Base-by-base conservation (phyloP, 441 rosid genomes). In the Hypseocharis bilobata region DNA sequence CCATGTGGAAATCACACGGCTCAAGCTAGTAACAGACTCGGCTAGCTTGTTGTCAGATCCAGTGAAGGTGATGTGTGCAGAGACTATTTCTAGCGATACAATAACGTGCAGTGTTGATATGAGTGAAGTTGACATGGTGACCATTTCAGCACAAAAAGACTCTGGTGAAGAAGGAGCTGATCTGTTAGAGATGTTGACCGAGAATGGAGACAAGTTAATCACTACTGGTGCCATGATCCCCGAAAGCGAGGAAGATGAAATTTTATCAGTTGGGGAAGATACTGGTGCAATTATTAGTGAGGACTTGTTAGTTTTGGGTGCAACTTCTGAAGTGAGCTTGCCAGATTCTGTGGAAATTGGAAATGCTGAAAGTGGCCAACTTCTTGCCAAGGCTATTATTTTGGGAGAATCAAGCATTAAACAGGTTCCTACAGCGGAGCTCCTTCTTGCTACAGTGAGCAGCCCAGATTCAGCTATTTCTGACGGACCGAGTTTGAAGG, bases 221-320 rank as follows among this genome's bases (percentile, higher is more conserved):
- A 64, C 66, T 56, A 68, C 78, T 67, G 81, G 74, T 65, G 78
- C 60, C 30, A 67, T 62, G 49, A 66, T 52, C 60, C 81, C 17
- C 19, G 84, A 80, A 66, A 77, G 76, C 29, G 91, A 78, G 69
- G 90, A 83, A 70, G 85, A 83, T 58, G 94, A 84, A 71, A 73
- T 77, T 23, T 67, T 81, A n/a, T 81, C 88, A 13, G 26, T 87
- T 68, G 88, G 82, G 65, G 89, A 84, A 64, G 92, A 83, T 73
- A 80, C 83, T 19, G 82, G 86, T 68, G 82, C 89, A 78, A 70
- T 84, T 70, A 80, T 78, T 63, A 87, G 84, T 16, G 92, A 87
- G 16, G 90, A 87, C 62, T 70, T 78, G 36, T 52, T 77, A 67
- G 66, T 71, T 70, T 66, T 82, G 16, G 86, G 83, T 65, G 68